Evolutionary conservation across 1,284 basidiomycete genomes (phyloP), one percentile per base, ranked within the genome.

Genomic region (Cutaneotrichosporon sp.): DNA sequence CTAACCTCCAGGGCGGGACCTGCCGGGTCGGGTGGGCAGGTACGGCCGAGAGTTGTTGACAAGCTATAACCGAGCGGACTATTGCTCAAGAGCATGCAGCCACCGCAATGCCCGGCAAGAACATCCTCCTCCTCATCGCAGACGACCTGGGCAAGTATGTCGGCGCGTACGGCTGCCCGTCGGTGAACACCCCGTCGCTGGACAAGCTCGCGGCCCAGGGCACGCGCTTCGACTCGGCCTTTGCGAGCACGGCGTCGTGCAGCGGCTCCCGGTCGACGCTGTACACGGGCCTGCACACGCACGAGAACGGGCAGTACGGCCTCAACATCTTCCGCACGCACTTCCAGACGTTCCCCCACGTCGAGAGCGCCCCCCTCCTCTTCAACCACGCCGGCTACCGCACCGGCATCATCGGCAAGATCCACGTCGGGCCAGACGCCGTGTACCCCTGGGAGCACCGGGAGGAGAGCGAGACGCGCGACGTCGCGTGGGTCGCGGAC

Each of bases 211-310:
- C 69, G 1, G n/a, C 53, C 2, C 53, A 58, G 16, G 67, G 65
- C 18, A 50, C 58, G 11, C 50, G 56, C 14, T 70, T 70, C 49
- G 64, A 67, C 34, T n/a, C 33, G 11, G 67, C 67, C 1, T 70
- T 68, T 45, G 69, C 69, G 4, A 57, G 55, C 38, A 70, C 69
- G 0, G 67, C 69, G n/a, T 68, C 67, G 13, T 70, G 69, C 46
- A 55, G 49, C 18, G 65, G 69, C 1, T 56, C 50, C 20, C 63
- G 69, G 2, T 68, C 67, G 3, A 61, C 56, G 43, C 60, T 70
- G 43, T 70, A 68, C 54, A 68, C 69, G 16, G 69, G 69, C n/a
- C 63, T 70, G 2, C 69, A 70, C 56, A 67, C 69, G 2, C 69
- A 70, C 47, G 59, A 61, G 56, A 70, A 68, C 54, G 69, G 69